A percentile compares a stretch with the other conserved stretches of the same genome.
phyloP scores from a whole-genome alignment of 1,284 basidiomycete species.

The Puccinia coronata region DNA sequence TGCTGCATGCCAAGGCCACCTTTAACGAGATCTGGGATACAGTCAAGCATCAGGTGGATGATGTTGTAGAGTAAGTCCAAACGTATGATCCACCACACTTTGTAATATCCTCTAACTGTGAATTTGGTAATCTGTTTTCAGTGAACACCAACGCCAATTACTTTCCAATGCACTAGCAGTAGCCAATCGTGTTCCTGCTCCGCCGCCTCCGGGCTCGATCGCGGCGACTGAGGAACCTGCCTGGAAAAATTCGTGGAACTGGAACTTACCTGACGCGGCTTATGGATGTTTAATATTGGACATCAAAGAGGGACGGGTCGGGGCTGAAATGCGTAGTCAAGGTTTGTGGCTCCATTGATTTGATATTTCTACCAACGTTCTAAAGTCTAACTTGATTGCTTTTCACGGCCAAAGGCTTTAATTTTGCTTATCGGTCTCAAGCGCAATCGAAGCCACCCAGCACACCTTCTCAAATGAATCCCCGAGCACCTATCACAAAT shows the following conservation, averaged over 20 bases:
- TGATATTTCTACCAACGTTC: conserved; percentile 12
- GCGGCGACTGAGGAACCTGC: conserved; percentile 74
- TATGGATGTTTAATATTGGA: conserved; percentile 86
- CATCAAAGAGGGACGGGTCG: conserved; percentile 85
- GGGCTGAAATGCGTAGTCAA: conserved; percentile 86
- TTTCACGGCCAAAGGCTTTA: conserved; percentile 70
- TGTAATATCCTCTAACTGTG: neutral
- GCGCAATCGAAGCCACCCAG: conserved; percentile 57
- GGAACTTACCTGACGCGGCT: conserved; percentile 89
- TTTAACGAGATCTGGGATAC: conserved; percentile 92
- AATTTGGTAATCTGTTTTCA: conserved; percentile 50
- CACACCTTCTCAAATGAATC: conserved; percentile 29
- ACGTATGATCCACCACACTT: neutral
- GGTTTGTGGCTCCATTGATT: conserved; percentile 62
- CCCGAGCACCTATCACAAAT: conserved; percentile 22
- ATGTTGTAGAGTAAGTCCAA: conserved; percentile 71
- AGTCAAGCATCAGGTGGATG: conserved; percentile 86
- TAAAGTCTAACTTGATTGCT: neutral
- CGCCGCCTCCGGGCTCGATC: conserved; percentile 64
- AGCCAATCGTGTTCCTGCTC: conserved; percentile 73
- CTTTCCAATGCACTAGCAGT: conserved; percentile 87
- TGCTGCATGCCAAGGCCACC: conserved; percentile 73
- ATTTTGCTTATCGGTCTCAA: conserved; percentile 84
- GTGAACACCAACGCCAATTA: conserved; percentile 79
- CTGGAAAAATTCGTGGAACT: conserved; percentile 99